phyloP scores from a whole-genome alignment of 2,329 filamentous ascomycete species.

The Cercospora zeae-maydis region DNA sequence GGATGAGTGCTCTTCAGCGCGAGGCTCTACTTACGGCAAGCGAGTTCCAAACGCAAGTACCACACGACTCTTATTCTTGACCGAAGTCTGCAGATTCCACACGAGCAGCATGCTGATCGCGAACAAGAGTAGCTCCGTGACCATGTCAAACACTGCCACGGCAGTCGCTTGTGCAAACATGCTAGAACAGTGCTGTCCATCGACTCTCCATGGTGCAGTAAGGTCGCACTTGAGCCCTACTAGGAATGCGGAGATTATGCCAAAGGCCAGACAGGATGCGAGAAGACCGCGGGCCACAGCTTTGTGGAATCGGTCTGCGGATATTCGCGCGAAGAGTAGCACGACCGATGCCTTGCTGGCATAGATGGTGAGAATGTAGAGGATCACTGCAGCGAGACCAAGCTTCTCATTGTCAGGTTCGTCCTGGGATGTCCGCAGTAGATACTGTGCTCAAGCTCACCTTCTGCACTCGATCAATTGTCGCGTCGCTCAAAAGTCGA shows the following conservation, averaged over 20 bases:
- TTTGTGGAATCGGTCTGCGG: slow-evolving; percentile 43
- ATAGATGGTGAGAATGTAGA: slow-evolving; percentile 43
- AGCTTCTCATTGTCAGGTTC: slow-evolving; percentile 26
- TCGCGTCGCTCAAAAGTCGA: slow-evolving; percentile 23
- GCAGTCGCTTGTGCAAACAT: slow-evolving; percentile 38
- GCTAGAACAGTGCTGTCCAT: slow-evolving; percentile 13
- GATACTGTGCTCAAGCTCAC: slow-evolving; percentile 26
- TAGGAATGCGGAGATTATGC: slow-evolving; percentile 41
- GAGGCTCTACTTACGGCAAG: slow-evolving; percentile 35
- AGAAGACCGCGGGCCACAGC: slow-evolving; percentile 38
- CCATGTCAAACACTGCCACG: slow-evolving; percentile 41
- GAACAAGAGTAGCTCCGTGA: slow-evolving; percentile 41
- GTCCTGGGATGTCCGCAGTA: neutral
- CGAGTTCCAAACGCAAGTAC: slow-evolving; percentile 44
- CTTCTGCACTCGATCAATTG: slow-evolving; percentile 36
- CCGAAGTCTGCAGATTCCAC: slow-evolving; percentile 39
- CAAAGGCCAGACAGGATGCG: slow-evolving; percentile 38
- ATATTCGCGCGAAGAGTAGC: slow-evolving; percentile 46
- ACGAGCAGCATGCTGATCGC: slow-evolving; percentile 40
- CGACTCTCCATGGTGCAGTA: slow-evolving; percentile 38
- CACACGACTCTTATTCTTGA: slow-evolving; percentile 40
- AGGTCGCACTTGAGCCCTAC: slow-evolving; percentile 43
- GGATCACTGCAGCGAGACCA: slow-evolving; percentile 42
- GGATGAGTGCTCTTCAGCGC: neutral
- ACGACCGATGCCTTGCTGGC: slow-evolving; percentile 45